Base-by-base conservation (phyloP, 768 basidiomycete species). In the Thelephora aurantiotincta region DNA sequence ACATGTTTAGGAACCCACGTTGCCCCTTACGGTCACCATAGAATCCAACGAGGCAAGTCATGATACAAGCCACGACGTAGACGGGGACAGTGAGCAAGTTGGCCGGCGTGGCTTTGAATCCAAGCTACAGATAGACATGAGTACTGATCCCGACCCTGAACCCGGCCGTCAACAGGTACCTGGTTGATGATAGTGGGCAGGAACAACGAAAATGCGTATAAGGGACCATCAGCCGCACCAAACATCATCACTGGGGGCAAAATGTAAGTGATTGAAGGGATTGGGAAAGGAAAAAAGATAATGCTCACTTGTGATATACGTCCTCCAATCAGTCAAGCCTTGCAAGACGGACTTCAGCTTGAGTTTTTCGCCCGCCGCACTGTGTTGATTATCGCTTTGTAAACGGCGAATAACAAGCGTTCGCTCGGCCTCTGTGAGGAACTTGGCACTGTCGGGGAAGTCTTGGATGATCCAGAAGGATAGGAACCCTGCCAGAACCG, bases 401-500 rank as follows among this genome's bases (percentile, higher is more conserved):
- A 88, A 65, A 16, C 82, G 68, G 19, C 77, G 71, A 46, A 86
- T 68, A 45, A 84, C 71, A 16, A 80, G 67, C 6, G 76, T 77
- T 26, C 81, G 68, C 62, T 88, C 85, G 2, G 65, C 71, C 53
- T 82, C 80, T n/a, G 70, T 72, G 5, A 89, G 67, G 66, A 87
- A 88, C 53, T 72, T 81, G 22, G 84, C 85, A 1, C 77, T 82
- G 54, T 88, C 82, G 2, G 86, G 85, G 63, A 88, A 89, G 58
- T 88, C 86, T 55, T 85, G 78, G 50, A 88, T 75, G 57, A 88
- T 75, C 71, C 74, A 88, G 65, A 78, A 87, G 1, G 82, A 85
- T 9, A 68, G 59, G 19, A 60, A 58, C 7, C 80, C 82, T 5
- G 79, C 81, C n/a, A 84, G 13, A 20, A 86, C 68, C 1, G 85